Evolutionary conservation across 2,329 filamentous ascomycete species (phyloP).

Genomic region (Myriosclerotinia curreyana): DNA sequence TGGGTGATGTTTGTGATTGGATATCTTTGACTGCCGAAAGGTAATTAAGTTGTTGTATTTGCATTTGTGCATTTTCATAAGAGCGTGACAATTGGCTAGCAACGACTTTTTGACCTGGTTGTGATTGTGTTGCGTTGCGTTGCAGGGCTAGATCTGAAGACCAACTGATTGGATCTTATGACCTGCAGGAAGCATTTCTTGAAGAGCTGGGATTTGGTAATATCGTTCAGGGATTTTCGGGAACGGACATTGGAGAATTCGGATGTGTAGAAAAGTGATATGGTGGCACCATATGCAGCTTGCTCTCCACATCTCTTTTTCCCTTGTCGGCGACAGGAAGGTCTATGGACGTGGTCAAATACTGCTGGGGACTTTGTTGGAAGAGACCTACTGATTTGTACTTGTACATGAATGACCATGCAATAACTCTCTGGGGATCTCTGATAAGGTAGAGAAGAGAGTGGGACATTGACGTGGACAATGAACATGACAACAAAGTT

Average conservation of each 20-base stretch:
- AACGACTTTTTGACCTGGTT: not conserved
- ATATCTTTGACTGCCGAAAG: not conserved
- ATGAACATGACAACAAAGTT: conserved; percentile 5
- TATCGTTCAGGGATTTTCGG: not conserved
- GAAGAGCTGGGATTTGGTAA: not conserved
- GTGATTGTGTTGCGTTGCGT: not conserved
- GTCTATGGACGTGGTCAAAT: not conserved
- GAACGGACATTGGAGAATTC: not conserved
- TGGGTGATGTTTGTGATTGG: conserved; percentile 4
- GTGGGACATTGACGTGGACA: conserved; percentile 14
- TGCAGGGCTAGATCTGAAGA: conserved; percentile 19
- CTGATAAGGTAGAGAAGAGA: conserved; percentile 1
- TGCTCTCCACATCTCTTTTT: not conserved
- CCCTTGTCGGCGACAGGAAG: not conserved
- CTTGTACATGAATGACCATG: not conserved
- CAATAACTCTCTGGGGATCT: not conserved
- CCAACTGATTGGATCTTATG: conserved; percentile 21
- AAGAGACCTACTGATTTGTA: not conserved
- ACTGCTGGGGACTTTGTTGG: not conserved
- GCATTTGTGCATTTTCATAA: not conserved
- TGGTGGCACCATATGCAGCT: not conserved
- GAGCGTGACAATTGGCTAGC: conserved; percentile 10
- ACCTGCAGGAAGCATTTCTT: conserved; percentile 14
- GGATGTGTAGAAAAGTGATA: not conserved
- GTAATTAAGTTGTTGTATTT: not conserved